Conservation (phyloP, 495 filamentous ascomycete genomes). For the Penicillium macrosclerotiorum region DNA sequence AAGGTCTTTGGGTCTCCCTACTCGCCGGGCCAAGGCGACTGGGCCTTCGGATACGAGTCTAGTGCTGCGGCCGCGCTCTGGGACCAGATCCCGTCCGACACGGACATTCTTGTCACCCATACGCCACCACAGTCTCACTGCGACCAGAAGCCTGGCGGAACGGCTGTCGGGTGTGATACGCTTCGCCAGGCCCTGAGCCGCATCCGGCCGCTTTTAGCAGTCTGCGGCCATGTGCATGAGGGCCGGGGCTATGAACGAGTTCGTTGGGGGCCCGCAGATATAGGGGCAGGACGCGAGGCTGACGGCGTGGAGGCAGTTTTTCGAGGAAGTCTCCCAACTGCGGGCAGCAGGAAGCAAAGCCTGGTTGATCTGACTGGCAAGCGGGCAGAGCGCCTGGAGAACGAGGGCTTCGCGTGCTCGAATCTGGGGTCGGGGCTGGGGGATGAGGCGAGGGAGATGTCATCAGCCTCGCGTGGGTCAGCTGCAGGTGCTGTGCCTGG, state of each 20-base stretch:
- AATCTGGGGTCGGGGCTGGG: no score
- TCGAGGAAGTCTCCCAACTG: conserved; percentile 23
- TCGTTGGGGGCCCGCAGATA: conserved; percentile 25
- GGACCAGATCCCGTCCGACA: conserved; percentile 41
- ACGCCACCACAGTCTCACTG: conserved; percentile 47
- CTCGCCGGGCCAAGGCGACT: conserved; percentile 59
- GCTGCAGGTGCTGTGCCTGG: conserved; percentile 4
- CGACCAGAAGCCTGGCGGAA: conserved; percentile 32
- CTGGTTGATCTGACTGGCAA: conserved; percentile 56
- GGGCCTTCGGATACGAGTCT: conserved; percentile 70
- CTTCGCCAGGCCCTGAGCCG: conserved; percentile 37
- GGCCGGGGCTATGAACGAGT: conserved; percentile 46
- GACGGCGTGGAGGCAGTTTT: conserved; percentile 9
- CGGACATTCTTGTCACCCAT: conserved; percentile 50
- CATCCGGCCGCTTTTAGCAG: conserved; percentile 42
- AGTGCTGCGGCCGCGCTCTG: conserved; percentile 50
- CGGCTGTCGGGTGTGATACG: conserved; percentile 38
- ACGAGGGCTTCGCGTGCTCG: conserved; percentile 28
- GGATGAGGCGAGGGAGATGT: no score
- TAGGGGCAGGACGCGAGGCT: not conserved
- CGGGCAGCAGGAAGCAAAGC: conserved; percentile 56
- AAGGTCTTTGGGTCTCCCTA: conserved; percentile 76
- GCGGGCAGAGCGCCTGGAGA: conserved; percentile 40
- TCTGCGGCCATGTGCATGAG: conserved; percentile 54
- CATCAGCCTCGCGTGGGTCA: conserved; percentile 10